phyloP scores from a whole-genome alignment of 306 rosid genomes.

The Vicia sativa region DNA sequence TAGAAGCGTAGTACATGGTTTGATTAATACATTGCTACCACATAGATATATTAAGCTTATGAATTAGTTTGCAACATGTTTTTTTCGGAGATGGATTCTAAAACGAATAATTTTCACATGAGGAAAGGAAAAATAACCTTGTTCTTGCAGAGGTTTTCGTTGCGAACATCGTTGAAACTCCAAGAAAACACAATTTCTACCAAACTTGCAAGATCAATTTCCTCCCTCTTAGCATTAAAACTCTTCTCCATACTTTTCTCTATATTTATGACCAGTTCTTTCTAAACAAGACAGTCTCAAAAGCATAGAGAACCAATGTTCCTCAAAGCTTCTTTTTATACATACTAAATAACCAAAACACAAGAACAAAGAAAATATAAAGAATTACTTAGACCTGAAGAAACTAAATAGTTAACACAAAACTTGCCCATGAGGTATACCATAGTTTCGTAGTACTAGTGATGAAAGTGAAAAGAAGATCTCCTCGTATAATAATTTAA shows the following conservation, averaged over 20 bases:
- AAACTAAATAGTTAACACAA: slow-evolving; percentile 28
- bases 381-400: slow-evolving; percentile 34
- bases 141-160: slow-evolving; percentile 32
- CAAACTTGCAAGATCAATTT: slow-evolving; percentile 35
- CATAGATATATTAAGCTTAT: too few relatives aligned
- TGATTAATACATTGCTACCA: too few relatives aligned
- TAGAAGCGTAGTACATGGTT: too few relatives aligned
- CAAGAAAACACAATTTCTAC: slow-evolving; percentile 39
- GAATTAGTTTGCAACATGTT: too few relatives aligned
- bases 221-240: slow-evolving; percentile 7
- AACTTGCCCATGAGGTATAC: slow-evolving; percentile 28
- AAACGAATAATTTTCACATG: not conserved
- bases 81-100: too few relatives aligned
- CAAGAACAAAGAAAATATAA: slow-evolving; percentile 15
- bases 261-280: not conserved
- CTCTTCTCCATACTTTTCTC: not conserved
- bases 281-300: not conserved
- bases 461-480: slow-evolving; percentile 32
- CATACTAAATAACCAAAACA: slow-evolving; percentile 5
- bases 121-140: slow-evolving; percentile 32
- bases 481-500: slow-evolving; percentile 6
- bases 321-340: slow-evolving; percentile 32
- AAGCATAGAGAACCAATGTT: not conserved
- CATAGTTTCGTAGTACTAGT: not conserved
- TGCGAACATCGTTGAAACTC: slow-evolving; percentile 45